phyloP scores from a whole-genome alignment of 1,284 basidiomycete genomes.

The Cryptococcus sp. region DNA sequence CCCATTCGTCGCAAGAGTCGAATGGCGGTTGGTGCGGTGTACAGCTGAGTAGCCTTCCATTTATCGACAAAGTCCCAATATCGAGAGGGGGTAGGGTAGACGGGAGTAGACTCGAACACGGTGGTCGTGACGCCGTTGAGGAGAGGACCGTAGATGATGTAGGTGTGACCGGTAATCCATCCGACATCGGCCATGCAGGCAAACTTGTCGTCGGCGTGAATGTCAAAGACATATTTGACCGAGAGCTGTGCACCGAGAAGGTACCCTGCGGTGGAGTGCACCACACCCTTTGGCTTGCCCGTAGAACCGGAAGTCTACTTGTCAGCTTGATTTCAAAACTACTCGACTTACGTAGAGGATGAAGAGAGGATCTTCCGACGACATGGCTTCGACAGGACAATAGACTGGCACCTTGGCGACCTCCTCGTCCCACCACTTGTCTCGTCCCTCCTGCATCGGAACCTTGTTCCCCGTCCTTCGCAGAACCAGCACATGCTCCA shows the following conservation, averaged over 20 bases:
- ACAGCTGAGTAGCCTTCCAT: slow-evolving; percentile 91
- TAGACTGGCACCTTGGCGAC: slow-evolving; percentile 75
- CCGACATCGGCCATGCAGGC: slow-evolving; percentile 99
- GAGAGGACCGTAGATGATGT: slow-evolving; percentile 96
- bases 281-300: slow-evolving; percentile 94
- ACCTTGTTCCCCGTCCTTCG: slow-evolving; percentile 81
- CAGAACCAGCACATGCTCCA: slow-evolving; percentile 88
- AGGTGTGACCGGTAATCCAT: slow-evolving; percentile 98
- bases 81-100: slow-evolving; percentile 90
- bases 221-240: slow-evolving; percentile 95
- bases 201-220: slow-evolving; percentile 85
- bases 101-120: slow-evolving; percentile 94
- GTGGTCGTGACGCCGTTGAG: slow-evolving; percentile 80
- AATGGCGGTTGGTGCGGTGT: slow-evolving; percentile 83
- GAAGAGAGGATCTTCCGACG: slow-evolving; percentile 89
- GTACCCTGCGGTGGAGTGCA: slow-evolving; percentile 92
- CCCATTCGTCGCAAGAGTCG: slow-evolving; percentile 85
- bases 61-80: slow-evolving; percentile 96
- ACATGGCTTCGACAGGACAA: slow-evolving; percentile 82
- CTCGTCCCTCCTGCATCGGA: slow-evolving; percentile 76
- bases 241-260: slow-evolving; percentile 82
- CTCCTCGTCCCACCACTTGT: slow-evolving; percentile 97
- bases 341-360: slow-evolving; percentile 78
- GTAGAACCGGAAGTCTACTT: slow-evolving; percentile 90
- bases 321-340: background rate